Evolutionary conservation across 2,329 filamentous ascomycete genomes (phyloP), one percentile per base, ranked within the genome.

Genomic region (Hypoxylon sp.): DNA sequence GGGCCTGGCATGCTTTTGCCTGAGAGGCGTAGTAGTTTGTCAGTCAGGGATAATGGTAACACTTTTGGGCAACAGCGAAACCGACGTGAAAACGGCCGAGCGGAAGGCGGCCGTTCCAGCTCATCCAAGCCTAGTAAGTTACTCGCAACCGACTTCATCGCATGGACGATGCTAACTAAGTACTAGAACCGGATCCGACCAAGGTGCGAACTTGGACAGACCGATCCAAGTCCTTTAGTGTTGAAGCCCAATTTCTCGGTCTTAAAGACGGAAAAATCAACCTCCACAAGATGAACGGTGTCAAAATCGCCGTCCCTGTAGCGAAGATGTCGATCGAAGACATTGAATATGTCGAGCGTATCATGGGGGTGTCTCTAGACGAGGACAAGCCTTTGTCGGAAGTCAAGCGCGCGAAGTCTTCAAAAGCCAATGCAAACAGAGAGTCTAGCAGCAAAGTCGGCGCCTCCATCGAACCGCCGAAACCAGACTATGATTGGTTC

Each of bases 221-320:
- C 81, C 90, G 96, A 73, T 94, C 94, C 37, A 96, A 95, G 75
- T 95, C 94, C 0, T 99, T 99, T 82, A 98, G 94, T 74, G 96
- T 99, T 61, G 96, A 98, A 73, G 96, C 96, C 14, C 94, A 99
- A 78, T 99, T 98, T 77, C 89, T 99, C 56, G 95, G 94, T 29
- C 87, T 98, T 57, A 94, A 94, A 79, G 96, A 98, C 78, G 94
- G 94, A 70, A 98, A 98, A 81, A 97, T 99, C 72, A 97, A 99
- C 80, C 85, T 99, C 22, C 96, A 99, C 84, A 99, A 99, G 83
- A 87, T 94, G 81, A 99, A 99, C 78, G 96, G 96, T 39, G 94
- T 99, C 75, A 98, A 98, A 81, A 99, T 99, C 80, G 96, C 96
- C 8, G 96, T 99, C 3, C 96, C 96, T 2, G 89, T 98, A 29